Base-by-base conservation (phyloP, 2,329 filamentous ascomycete genomes). In the Huntiella moniliformis region DNA sequence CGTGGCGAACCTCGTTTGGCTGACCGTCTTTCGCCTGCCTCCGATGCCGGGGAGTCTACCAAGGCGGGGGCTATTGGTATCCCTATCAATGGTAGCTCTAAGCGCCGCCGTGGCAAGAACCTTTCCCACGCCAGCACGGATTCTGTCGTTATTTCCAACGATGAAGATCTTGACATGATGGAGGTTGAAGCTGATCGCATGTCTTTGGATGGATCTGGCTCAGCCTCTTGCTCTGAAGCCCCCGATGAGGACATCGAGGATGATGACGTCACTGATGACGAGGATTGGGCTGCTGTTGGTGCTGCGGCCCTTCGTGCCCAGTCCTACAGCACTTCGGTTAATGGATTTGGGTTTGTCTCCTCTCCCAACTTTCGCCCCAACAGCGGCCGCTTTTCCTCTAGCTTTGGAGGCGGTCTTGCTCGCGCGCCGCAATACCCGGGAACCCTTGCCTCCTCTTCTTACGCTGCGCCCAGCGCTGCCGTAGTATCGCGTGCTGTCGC, bases 141-240 rank as follows among this genome's bases (percentile, higher is more conserved):
- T 53, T 86, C 83, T 16, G 73, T 74, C 51, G 74, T 80, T 54
- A 88, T 85, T 59, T 86, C 80, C 43, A 77, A 82, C 56, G 78
- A 82, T 53, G 75, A 77, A 53, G 70, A 74, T 53, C 67, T 74
- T 53, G 73, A 70, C 57, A 79, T 86, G 71, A 68, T 81, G 55
- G 83, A 88, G 60, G 72, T 87, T 55, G 86, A 92, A 60, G 87
- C 82, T 33, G 88, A 96, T 63, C 88, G 87, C 61, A 96, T 96
- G 88, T 95, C 87, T 51, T 71, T 82, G 56, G 79, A 83, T 51
- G 73, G 74, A 38, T 76, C 73, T 12, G 72, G 64, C 46, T 82
- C 78, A 44, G 79, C 74, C 42, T 86, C 82, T 10, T 86, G 82
- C 56, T 85, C 80, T 31, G 81, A 85, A 55, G 80, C 79, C 13